Evolutionary conservation across 164 flowering plant species (phyloP), one percentile per base, ranked within the genome.

Genomic region (Echeveria elegans): DNA sequence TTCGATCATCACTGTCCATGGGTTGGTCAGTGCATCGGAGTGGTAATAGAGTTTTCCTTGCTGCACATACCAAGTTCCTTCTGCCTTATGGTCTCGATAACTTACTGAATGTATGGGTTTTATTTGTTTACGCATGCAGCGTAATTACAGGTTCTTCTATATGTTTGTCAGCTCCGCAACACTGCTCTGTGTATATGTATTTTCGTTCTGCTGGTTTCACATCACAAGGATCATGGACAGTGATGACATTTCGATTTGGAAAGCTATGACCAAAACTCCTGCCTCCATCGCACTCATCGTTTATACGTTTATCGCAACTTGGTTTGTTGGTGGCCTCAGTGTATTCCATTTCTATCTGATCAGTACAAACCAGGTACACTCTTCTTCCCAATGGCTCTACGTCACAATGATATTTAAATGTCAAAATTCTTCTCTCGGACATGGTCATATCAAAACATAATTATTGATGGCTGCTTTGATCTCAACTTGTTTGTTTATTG

Each of bases 21-120:
- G n/a, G n/a, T n/a, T 6, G 77, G 80, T 24, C 80, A 77, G 48
- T 77, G 80, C 64, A 77, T 77, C 29, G 80, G 75, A 50, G 0
- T 66, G 68, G 80, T 77, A 74, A 59, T 23, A 10, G 31, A 56
- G 28, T 56, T 7, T 2, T 21, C 8, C 61, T 14, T 6, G 30
- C 61, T n/a, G n/a, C 1, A 2, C 8, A 23, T 56, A 4, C 61
- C 61, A 28, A 28, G 14, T 43, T 0, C 26, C 5, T 56, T 23
- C 23, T 4, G 6, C 61, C 23, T 6, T 56, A 0, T 28, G n/a
- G n/a, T 23, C 10, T 19, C 6, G 8, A 5, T 56, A n/a, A 2
- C 3, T 7, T 56, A 8, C 26, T 21, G 8, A 23, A 56, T 56
- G 30, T n/a, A n/a, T 56, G 31, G 3, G 12, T 11, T 59, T 59